phyloP scores from a whole-genome alignment of 176 grass and related monocot genomes.

The Tillandsia leiboldiana region DNA sequence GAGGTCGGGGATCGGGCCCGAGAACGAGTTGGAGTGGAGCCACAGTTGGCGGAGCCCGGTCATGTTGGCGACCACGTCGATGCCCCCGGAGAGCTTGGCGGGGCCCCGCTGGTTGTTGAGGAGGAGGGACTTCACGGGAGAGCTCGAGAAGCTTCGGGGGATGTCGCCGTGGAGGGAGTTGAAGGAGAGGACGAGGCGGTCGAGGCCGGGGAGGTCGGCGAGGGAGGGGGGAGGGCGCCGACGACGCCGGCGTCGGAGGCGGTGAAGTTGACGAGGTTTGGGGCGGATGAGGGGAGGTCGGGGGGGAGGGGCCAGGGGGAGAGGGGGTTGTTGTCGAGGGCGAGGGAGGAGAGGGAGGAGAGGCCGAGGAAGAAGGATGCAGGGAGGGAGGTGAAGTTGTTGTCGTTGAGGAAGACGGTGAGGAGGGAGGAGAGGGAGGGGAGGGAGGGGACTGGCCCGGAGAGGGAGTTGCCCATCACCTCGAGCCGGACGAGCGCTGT shows the following conservation, averaged over 20 bases:
- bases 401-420: slow-evolving; percentile 21
- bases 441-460: slow-evolving; percentile 15
- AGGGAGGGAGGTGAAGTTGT: slow-evolving; percentile 30
- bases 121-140: slow-evolving; percentile 25
- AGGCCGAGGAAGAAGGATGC: slow-evolving; percentile 18
- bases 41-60: slow-evolving; percentile 4
- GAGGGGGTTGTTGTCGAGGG: slow-evolving; percentile 32
- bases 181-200: slow-evolving; percentile 22
- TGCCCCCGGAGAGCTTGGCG: not conserved
- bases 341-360: slow-evolving; percentile 15
- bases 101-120: slow-evolving; percentile 32
- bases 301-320: slow-evolving; percentile 9
- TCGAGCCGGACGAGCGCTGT: slow-evolving; percentile 21
- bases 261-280: slow-evolving; percentile 24
- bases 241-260: slow-evolving; percentile 19
- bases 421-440: slow-evolving; percentile 13
- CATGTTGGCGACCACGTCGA: slow-evolving; percentile 27
- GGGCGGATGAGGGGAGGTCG: not conserved
- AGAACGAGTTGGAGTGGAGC: slow-evolving; percentile 30
- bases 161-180: slow-evolving; percentile 6
- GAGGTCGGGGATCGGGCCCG: slow-evolving; percentile 23
- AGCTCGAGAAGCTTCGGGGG: slow-evolving; percentile 10
- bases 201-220: slow-evolving; percentile 1
- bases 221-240: slow-evolving; percentile 28
- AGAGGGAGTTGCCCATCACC: slow-evolving; percentile 5